phyloP scores from a whole-genome alignment of 495 filamentous ascomycete species.

The Trichocladium antarcticum region DNA sequence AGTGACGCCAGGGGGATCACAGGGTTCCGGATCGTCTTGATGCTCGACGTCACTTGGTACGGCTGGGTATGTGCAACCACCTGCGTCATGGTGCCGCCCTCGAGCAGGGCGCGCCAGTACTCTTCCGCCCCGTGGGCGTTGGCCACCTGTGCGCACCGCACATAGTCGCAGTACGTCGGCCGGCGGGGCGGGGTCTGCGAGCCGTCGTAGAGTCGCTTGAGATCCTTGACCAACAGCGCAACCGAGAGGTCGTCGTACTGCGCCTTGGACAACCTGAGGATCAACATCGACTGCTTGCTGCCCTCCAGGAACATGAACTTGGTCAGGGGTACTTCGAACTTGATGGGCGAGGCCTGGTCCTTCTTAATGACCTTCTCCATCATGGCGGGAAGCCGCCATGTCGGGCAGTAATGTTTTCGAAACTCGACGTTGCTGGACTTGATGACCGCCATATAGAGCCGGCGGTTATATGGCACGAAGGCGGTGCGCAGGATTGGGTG shows the following conservation, averaged over 20 bases:
- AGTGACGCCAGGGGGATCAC: conserved; percentile 28
- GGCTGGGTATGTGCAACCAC: conserved; percentile 32
- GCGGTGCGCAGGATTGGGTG: conserved; percentile 38
- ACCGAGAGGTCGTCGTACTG: conserved; percentile 38
- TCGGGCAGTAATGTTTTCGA: conserved; percentile 30
- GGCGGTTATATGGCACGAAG: conserved; percentile 32
- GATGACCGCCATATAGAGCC: conserved; percentile 37
- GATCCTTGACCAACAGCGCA: conserved; percentile 33
- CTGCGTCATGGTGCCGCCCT: conserved; percentile 33
- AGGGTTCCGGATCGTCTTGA: conserved; percentile 28
- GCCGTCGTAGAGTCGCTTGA: conserved; percentile 33
- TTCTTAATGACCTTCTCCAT: conserved; percentile 32
- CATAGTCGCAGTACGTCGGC: conserved; percentile 35
- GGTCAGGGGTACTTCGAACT: conserved; percentile 34
- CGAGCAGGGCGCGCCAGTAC: conserved; percentile 34
- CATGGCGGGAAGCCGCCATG: conserved; percentile 30
- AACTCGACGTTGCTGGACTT: conserved; percentile 32
- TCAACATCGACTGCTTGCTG: conserved; percentile 34
- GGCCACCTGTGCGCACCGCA: conserved; percentile 27
- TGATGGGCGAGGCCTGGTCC: conserved; percentile 28
- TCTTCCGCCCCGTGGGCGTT: conserved; percentile 28
- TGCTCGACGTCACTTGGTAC: conserved; percentile 24
- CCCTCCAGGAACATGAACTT: conserved; percentile 40
- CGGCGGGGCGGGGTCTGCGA: conserved; percentile 24
- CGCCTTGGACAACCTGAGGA: conserved; percentile 36